Evolutionary conservation across 1,284 basidiomycete species (phyloP).

Genomic region (Rhodotorula sp.): DNA sequence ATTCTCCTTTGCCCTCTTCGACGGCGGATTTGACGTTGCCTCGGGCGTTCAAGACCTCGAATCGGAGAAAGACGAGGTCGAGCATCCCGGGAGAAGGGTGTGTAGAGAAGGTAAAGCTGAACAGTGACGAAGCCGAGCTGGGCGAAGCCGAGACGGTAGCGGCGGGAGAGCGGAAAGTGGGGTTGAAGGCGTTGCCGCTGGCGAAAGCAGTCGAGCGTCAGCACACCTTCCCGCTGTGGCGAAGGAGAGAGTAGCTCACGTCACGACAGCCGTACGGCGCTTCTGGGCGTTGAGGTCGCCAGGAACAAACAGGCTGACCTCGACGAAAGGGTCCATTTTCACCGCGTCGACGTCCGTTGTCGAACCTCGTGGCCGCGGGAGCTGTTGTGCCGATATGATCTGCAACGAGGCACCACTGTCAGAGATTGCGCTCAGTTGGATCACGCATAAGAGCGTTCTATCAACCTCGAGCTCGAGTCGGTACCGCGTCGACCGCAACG

Average conservation of each 20-base stretch:
- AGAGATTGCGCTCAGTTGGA: too few relatives aligned
- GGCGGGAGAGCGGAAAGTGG: constrained; percentile 64
- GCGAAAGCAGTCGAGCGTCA: constrained; percentile 1
- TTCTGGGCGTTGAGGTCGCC: constrained; percentile 50
- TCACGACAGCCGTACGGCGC: constrained; percentile 31
- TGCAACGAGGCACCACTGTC: constrained; percentile 42
- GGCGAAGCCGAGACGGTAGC: constrained; percentile 48
- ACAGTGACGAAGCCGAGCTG: constrained; percentile 64
- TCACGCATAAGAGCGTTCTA: too few relatives aligned
- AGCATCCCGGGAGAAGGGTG: constrained; percentile 68
- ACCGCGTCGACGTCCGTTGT: constrained; percentile 61
- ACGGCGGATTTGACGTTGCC: constrained; percentile 49
- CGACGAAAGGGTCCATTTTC: constrained; percentile 70
- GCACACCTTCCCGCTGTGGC: background rate
- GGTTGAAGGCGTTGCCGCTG: constrained; percentile 80
- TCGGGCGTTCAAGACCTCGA: constrained; percentile 66
- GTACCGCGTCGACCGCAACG: constrained; percentile 60
- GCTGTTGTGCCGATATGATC: constrained; percentile 90
- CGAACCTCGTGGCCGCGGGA: constrained; percentile 68
- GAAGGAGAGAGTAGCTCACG: constrained; percentile 17
- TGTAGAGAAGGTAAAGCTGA: constrained; percentile 65
- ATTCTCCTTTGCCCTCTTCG: constrained; percentile 58
- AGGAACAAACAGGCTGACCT: constrained; percentile 72
- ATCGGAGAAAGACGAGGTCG: constrained; percentile 76
- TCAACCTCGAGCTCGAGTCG: constrained; percentile 63